These are phyloP conservation scores for Scheffersomyces insectosa DNA, from an alignment of 1,139 yeast genomes.

Conservation along the genomic window DNA sequence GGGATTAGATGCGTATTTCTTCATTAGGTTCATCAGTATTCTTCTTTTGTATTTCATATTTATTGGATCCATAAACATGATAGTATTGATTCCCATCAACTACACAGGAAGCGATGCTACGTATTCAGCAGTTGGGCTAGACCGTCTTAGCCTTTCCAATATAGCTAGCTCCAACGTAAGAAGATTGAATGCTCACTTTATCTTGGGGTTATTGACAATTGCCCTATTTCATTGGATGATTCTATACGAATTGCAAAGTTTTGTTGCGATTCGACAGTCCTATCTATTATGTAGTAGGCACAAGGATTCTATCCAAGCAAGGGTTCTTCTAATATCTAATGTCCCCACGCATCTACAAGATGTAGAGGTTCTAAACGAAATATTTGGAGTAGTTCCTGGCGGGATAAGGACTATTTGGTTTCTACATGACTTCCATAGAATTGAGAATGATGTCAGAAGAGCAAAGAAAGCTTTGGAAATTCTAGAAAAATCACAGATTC, in stretches of 20 bases:
- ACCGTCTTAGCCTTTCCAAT: slow-evolving; percentile 61
- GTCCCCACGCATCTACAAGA: slow-evolving; percentile 42
- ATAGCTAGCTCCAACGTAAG: slow-evolving; percentile 49
- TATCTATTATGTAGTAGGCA: slow-evolving; percentile 30
- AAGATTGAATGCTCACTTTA: slow-evolving; percentile 54
- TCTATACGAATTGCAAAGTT: slow-evolving; percentile 49
- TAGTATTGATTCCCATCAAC: slow-evolving; percentile 60
- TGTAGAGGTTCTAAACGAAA: slow-evolving; percentile 19
- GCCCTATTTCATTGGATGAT: slow-evolving; percentile 55
- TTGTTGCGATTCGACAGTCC: slow-evolving; percentile 44
- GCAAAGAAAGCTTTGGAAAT: slow-evolving; percentile 33
- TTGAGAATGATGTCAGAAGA: slow-evolving; percentile 28
- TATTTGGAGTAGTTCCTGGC: slow-evolving; percentile 41
- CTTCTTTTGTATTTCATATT: slow-evolving; percentile 49
- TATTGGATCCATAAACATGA: slow-evolving; percentile 51
- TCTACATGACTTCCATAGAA: slow-evolving; percentile 42
- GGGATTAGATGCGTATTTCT: slow-evolving; percentile 70
- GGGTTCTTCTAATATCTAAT: slow-evolving; percentile 50
- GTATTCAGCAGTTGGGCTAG: slow-evolving; percentile 50
- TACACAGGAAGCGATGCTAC: slow-evolving; percentile 39
- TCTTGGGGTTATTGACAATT: slow-evolving; percentile 52
- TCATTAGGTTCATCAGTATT: slow-evolving; percentile 53
- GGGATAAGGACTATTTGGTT: slow-evolving; percentile 53
- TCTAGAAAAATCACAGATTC: slow-evolving; percentile 39
- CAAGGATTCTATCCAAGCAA: slow-evolving; percentile 27